Conservation (phyloP, 2,329 filamentous ascomycete genomes). For the Beauveria scarabaeidicola region DNA sequence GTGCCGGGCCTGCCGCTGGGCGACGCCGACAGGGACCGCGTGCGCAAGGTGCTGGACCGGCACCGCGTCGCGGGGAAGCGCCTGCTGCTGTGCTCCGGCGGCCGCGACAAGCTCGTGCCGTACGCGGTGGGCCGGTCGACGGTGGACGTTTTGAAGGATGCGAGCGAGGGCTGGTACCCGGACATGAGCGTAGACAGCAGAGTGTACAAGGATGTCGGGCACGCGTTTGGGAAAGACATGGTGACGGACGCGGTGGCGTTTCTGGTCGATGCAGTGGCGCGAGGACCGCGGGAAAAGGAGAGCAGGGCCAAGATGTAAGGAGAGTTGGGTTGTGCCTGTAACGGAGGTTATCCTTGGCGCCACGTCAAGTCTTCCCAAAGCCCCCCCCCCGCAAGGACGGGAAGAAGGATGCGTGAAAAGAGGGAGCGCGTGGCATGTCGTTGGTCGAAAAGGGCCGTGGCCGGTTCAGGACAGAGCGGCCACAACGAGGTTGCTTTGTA, state of each 20-base stretch:
- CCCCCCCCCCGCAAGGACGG: no score
- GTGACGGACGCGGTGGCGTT: conserved; percentile 56
- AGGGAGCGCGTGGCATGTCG: no score
- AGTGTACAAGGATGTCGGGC: conserved; percentile 60
- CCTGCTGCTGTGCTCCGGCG: conserved; percentile 57
- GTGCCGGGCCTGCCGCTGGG: conserved; percentile 26
- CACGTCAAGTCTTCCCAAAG: no score
- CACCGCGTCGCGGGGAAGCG: conserved; percentile 50
- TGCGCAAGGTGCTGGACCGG: conserved; percentile 37
- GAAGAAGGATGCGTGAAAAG: no score
- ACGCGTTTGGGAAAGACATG: conserved; percentile 63
- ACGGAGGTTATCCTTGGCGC: no score
- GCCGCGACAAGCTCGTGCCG: conserved; percentile 63
- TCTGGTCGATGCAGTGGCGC: conserved; percentile 40
- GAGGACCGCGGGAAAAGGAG: conserved; percentile 18
- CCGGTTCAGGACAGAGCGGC: no score
- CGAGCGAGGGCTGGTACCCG: conserved; percentile 34
- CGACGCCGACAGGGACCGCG: conserved; percentile 31
- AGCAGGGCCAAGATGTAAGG: conserved; percentile 19
- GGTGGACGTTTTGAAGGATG: conserved; percentile 50
- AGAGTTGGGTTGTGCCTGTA: neutral
- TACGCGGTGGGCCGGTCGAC: conserved; percentile 54
- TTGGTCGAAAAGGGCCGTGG: no score
- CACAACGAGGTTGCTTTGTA: no score
- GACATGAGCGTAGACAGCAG: conserved; percentile 54